Percentiles rank a stretch among this genome's conserved stretches.
phyloP scores from a whole-genome alignment of 192 early-diverging fungal genomes.

The Mortierella claussenii region DNA sequence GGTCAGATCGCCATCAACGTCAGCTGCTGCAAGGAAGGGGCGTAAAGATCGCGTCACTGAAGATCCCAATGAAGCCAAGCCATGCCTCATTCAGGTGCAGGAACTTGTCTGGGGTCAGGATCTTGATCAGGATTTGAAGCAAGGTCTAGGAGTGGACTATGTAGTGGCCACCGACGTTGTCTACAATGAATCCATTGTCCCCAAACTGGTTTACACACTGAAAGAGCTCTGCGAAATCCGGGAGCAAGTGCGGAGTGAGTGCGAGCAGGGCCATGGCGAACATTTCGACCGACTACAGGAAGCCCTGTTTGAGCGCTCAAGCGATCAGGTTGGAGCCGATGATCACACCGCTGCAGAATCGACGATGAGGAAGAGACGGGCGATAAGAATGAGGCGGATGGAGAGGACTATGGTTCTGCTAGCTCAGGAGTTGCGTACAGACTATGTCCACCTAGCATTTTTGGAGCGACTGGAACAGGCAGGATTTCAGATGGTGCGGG shows the following conservation, averaged over 20 bases:
- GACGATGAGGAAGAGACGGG: not conserved
- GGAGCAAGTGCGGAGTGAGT: slow-evolving; percentile 7
- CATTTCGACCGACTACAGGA: slow-evolving; percentile 9
- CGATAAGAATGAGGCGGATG: slow-evolving; percentile 12
- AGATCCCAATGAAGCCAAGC: not conserved
- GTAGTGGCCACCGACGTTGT: slow-evolving; percentile 58
- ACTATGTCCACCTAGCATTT: slow-evolving; percentile 55
- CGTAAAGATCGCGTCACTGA: not conserved
- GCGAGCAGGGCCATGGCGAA: slow-evolving; percentile 17
- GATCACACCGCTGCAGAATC: not conserved
- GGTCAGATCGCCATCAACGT: not conserved
- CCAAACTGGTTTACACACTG: slow-evolving; percentile 47
- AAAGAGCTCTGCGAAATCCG: slow-evolving; percentile 33
- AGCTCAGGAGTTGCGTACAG: slow-evolving; percentile 52
- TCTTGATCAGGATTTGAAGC: slow-evolving; percentile 47
- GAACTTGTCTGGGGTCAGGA: slow-evolving; percentile 55
- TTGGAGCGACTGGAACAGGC: slow-evolving; percentile 41
- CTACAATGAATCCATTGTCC: slow-evolving; percentile 55
- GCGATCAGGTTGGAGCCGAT: not conserved
- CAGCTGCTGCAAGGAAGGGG: slow-evolving; percentile 11
- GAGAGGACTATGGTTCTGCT: slow-evolving; percentile 42
- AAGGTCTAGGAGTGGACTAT: slow-evolving; percentile 33
- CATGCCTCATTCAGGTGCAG: slow-evolving; percentile 44
- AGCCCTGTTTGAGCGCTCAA: not conserved
- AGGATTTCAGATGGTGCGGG: slow-evolving; percentile 41